Evolutionary conservation across 208 protist genomes (phyloP), one percentile per base, ranked within the genome.

Genomic region (Crithidia sp.): DNA sequence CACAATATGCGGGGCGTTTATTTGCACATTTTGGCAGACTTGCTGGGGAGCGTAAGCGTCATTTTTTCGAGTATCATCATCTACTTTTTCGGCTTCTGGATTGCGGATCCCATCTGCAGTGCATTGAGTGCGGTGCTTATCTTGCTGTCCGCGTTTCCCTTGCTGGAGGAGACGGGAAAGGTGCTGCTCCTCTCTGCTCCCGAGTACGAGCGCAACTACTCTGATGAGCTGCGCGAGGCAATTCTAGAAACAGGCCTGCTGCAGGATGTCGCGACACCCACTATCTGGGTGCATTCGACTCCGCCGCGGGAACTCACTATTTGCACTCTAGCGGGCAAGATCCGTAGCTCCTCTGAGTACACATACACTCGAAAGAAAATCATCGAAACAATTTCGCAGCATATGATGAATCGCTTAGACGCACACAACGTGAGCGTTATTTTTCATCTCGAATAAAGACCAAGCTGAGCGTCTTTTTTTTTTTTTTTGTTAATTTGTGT

Each of bases 11-110:
- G 90, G 37, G 90, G 92, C 4, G 84, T 97, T 13, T 96, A 93
- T 71, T 71, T 97, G 16, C 94, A 97, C 74, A 94, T 97, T 79
- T 56, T 97, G 3, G 91, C 92, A 2, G 92, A 97, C 81, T 76
- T 96, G 36, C 52, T 97, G 5, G 92, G 92, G 4, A 93, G 85
- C 76, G 82, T 97, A 13, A 91, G 85, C 65, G 94, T 97, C 5
- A 95, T 97, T 68, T 75, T 91, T 28, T 95, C 91, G 5, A 92
- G 85, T 57, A 65, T 87, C 45, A 39, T 96, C n/a, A 87, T 95
- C 54, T 56, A 77, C 43, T 80, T 87, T 50, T 91, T 87, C 53
- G 83, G 78, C 5, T 74, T 71, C 36, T 87, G 81, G 72, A 73
- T 94, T 72, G 81, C 83, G 4, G 94, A 96, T 75, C 86, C 94